Evolutionary conservation across 176 grass and related monocot species (phyloP), one percentile per base, ranked within the genome.

Genomic region (Echinochloa phyllopogon): DNA sequence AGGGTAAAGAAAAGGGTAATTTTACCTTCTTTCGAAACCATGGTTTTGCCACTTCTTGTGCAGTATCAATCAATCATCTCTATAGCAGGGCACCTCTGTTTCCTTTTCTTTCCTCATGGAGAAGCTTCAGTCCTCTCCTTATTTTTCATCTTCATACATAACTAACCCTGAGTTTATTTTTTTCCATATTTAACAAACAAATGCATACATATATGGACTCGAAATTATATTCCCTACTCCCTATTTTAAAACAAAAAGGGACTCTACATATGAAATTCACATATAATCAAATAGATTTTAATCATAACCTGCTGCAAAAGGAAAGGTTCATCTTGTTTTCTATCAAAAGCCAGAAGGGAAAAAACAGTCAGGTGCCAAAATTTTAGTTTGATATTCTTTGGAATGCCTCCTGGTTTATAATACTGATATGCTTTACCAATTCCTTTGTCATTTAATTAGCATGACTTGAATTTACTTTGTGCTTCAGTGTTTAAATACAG

Each of bases 381-480:
- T 70, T 75, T 49, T 44, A 8, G 9, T 52, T 76, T 61, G 33
- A 42, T 60, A 56, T 75, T 43, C 27, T 61, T 81, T 5, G 1
- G 56, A 77, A 63, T 71, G 1, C 64, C 16, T 67, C 59, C 8
- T 76, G 39, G 37, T 52, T 53, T 25, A 53, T 64, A 75, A 37
- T 40, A 40, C 21, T 71, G 63, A 62, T 81, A 33, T 69, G 66
- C 69, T 13, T 20, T 69, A 53, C 15, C 36, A 9, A 25, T 81
- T 25, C 65, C 53, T 76, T 8, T 51, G 29, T 33, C 29, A 33
- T 65, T 39, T 56, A 65, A 61, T 44, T 72, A 55, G 23, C 48
- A 63, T 63, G n/a, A 36, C 78, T 72, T 63, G 3, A 53, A 69
- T 82, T 83, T 78, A 57, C 42, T 82, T 8, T 89, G 53, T 81